Percentiles rank a stretch among this genome's conserved stretches.
These are phyloP conservation scores for Chlorella vulgaris DNA, from an alignment of 139 green algal genomes.

Conservation along the genomic window DNA sequence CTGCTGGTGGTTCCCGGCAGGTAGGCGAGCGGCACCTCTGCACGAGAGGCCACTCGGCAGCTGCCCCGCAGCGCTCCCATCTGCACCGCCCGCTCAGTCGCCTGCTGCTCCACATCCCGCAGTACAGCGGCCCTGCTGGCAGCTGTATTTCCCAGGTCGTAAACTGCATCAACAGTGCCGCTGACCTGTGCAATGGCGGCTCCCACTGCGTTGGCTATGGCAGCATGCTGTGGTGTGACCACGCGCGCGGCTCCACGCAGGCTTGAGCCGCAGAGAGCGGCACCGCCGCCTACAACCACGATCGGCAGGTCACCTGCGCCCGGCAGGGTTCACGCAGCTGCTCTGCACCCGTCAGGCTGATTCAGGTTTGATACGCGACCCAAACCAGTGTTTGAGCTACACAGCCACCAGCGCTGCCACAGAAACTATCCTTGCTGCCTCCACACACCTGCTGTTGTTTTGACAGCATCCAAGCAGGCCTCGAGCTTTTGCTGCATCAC, in stretches of 20 bases:
- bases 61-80: slow-evolving; percentile 8
- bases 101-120: background rate
- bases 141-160: slow-evolving; percentile 10
- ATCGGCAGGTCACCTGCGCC: slow-evolving; percentile 39
- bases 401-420: too few relatives aligned
- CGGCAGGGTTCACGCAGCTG: too few relatives aligned
- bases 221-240: slow-evolving; percentile 37
- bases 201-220: slow-evolving; percentile 56
- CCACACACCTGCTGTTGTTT: slow-evolving; percentile 31
- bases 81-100: slow-evolving; percentile 8
- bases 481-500: slow-evolving; percentile 40
- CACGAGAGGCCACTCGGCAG: slow-evolving; percentile 31
- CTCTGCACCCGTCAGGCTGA: background rate
- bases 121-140: slow-evolving; percentile 10
- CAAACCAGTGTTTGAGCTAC: too few relatives aligned
- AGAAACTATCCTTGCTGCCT: too few relatives aligned
- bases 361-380: too few relatives aligned
- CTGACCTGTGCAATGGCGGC: slow-evolving; percentile 50
- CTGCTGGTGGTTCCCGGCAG: slow-evolving; percentile 34
- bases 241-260: slow-evolving; percentile 31
- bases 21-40: slow-evolving; percentile 53
- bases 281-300: slow-evolving; percentile 51
- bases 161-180: slow-evolving; percentile 33
- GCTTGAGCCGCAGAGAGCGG: slow-evolving; percentile 35
- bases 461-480: slow-evolving; percentile 15